Evolutionary conservation across 2,329 filamentous ascomycete genomes (phyloP).

Genomic region (Epichloe brachyelytri): DNA sequence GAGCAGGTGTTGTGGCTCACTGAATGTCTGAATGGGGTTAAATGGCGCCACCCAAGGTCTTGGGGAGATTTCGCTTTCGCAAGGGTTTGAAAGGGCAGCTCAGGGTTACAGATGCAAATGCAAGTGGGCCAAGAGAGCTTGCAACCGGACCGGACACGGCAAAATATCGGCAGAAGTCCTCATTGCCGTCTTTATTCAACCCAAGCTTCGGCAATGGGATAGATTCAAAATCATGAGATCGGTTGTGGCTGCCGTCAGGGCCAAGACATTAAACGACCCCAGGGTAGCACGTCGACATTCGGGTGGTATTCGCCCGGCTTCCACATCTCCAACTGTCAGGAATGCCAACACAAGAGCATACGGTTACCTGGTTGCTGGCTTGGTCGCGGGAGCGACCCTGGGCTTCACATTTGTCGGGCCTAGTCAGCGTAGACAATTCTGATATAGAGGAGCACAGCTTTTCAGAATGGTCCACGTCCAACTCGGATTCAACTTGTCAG

Average conservation of each 20-base stretch:
- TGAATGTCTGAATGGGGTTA: too few relatives aligned
- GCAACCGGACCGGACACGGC: too few relatives aligned
- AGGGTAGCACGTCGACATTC: background rate
- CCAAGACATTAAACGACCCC: background rate
- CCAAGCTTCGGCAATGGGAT: too few relatives aligned
- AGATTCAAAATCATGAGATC: background rate
- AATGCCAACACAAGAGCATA: background rate
- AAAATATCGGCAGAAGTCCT: too few relatives aligned
- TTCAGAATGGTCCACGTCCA: constrained; percentile 59
- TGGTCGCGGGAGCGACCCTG: background rate
- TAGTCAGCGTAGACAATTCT: constrained; percentile 44
- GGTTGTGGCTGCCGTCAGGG: background rate
- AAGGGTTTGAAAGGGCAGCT: too few relatives aligned
- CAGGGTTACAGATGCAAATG: too few relatives aligned
- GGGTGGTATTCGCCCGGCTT: background rate
- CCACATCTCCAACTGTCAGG: background rate
- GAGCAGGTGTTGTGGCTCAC: background rate
- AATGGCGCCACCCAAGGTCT: too few relatives aligned
- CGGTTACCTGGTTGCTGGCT: background rate
- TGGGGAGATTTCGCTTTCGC: too few relatives aligned
- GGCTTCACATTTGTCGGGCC: background rate
- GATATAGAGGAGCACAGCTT: constrained; percentile 52
- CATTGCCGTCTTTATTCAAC: background rate
- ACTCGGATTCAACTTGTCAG: constrained; percentile 33
- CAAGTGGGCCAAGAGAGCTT: too few relatives aligned